A percentile compares a stretch with the other conserved stretches of the same genome.
These are phyloP conservation scores for Phellopilus nigrolimitatus DNA, from an alignment of 1,284 basidiomycete species.

Conservation along the genomic window DNA sequence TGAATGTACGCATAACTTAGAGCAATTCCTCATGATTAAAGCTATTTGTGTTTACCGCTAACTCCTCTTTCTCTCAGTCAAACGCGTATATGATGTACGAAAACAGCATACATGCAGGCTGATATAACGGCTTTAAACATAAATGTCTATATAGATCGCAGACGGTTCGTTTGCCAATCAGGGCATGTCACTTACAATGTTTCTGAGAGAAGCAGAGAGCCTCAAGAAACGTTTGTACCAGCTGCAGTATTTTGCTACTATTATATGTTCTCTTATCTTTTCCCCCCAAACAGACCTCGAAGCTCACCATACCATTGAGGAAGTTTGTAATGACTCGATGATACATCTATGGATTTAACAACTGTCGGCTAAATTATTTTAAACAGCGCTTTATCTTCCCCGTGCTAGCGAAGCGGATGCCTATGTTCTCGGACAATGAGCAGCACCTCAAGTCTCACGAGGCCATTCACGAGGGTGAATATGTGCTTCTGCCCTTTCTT, in stretches of 20 bases:
- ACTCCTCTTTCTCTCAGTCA: slow-evolving; percentile 27
- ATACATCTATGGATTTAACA: slow-evolving; percentile 9
- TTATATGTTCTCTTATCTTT: neutral
- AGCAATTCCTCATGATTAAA: too few relatives aligned
- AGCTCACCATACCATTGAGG: slow-evolving; percentile 65
- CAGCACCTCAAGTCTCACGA: slow-evolving; percentile 58
- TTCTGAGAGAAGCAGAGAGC: slow-evolving; percentile 39
- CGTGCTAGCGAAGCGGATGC: slow-evolving; percentile 55
- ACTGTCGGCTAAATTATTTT: neutral
- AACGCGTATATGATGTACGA: slow-evolving; percentile 33
- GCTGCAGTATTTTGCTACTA: neutral
- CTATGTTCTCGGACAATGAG: slow-evolving; percentile 48
- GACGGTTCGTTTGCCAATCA: slow-evolving; percentile 46
- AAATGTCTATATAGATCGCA: slow-evolving; percentile 34
- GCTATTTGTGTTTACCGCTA: neutral
- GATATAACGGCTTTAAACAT: neutral
- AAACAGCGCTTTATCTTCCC: slow-evolving; percentile 52
- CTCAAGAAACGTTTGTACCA: slow-evolving; percentile 40
- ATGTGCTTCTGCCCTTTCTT: neutral
- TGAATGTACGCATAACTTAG: slow-evolving; percentile 18
- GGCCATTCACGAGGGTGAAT: slow-evolving; percentile 59
- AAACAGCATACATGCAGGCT: slow-evolving; percentile 1
- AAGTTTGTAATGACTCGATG: slow-evolving; percentile 23
- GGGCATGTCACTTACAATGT: slow-evolving; percentile 41
- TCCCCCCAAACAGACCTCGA: slow-evolving; percentile 42